Evolutionary conservation across 169 alveolate species (phyloP), one percentile per base, ranked within the genome.

Genomic region (Theileria sp.): DNA sequence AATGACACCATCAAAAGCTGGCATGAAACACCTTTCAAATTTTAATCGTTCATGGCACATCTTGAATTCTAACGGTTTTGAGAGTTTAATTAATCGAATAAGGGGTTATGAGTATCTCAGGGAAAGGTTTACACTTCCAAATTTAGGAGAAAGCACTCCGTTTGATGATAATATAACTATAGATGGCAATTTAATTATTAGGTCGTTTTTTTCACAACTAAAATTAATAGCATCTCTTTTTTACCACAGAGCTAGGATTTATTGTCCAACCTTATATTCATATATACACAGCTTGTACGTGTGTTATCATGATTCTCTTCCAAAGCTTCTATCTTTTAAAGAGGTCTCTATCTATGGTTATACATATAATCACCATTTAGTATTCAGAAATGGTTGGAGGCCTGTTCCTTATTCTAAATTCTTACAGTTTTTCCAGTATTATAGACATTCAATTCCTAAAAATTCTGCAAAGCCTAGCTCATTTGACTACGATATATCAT

Each of bases 381-480:
- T 21, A 15, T 64, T 28, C 72, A 26, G 51, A 15, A 64, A 64
- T 21, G 72, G 72, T 8, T 64, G 72, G 72, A 64, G 72, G 19
- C 38, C 51, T 0, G 50, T 64, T 15, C 26, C 38, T 21, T 64
- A 28, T 34, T 30, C 72, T 21, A 15, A n/a, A 15, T 64, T 23
- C 38, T 32, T 28, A 38, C 72, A 64, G 50, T 26, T 64, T 30
- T 64, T 28, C 50, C 32, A 64, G 54, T 64, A 26, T 21, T 64
- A 28, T 34, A 21, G 7, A 32, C 32, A 26, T 21, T 0, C 26
- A 6, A 6, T 26, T 15, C 72, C 72, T 19, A 64, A 64, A 50
- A 38, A 64, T 15, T 15, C 21, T 32, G 34, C 15, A 5, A 64
- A 5, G 38, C 51, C 26, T 8, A 64, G 19, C 50, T 8, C 8